These are phyloP conservation scores for Hydnum rufescens DNA, from an alignment of 768 basidiomycete species.

Conservation along the genomic window DNA sequence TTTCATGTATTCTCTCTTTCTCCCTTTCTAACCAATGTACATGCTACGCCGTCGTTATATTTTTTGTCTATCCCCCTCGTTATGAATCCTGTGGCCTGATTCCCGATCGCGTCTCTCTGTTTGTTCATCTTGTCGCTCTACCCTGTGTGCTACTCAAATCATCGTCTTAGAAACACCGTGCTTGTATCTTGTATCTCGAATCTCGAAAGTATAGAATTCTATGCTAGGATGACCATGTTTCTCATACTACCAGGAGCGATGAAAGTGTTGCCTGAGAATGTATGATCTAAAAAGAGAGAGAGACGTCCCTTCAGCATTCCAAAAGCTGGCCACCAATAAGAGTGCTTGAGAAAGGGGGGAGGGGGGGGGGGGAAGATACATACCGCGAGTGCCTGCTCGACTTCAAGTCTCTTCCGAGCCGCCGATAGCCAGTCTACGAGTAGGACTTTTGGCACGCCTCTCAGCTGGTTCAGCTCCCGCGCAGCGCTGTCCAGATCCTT, in stretches of 20 bases:
- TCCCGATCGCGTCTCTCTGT: too few relatives aligned
- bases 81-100: background rate
- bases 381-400: conserved; percentile 81
- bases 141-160: too few relatives aligned
- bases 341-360: background rate
- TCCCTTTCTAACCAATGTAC: background rate
- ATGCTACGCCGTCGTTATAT: background rate
- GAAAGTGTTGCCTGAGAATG: conserved; percentile 69
- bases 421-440: conserved; percentile 72
- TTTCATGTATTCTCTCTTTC: background rate
- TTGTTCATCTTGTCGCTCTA: too few relatives aligned
- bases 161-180: too few relatives aligned
- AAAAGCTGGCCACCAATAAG: background rate
- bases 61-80: background rate
- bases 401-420: conserved; percentile 71
- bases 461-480: conserved; percentile 79
- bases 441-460: conserved; percentile 56
- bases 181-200: too few relatives aligned
- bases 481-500: conserved; percentile 82
- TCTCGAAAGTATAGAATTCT: background rate
- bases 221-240: background rate
- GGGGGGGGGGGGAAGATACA: conserved; percentile 7
- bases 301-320: conserved; percentile 8
- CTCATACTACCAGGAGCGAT: conserved; percentile 48
- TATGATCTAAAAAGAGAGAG: conserved; percentile 34